A percentile compares a stretch with the other conserved stretches of the same genome.
Conservation (phyloP, 805 yeast species). For the Yarrowia keelungensis region DNA sequence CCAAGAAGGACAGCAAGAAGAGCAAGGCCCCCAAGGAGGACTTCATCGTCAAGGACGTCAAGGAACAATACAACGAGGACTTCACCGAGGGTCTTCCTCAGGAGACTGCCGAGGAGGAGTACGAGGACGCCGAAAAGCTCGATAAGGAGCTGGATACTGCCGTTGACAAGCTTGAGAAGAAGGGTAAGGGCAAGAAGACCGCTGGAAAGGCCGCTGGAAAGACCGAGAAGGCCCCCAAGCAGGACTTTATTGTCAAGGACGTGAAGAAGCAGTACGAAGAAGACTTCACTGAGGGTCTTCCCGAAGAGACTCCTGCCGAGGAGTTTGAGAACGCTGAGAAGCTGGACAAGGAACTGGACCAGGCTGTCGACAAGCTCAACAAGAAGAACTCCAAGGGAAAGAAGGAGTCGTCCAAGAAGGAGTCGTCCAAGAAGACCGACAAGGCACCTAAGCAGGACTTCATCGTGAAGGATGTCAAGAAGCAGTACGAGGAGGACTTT, state of each 20-base stretch:
- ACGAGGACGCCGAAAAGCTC: conserved; percentile 1
- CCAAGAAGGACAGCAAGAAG: conserved; percentile 34
- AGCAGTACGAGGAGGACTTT: conserved; percentile 23
- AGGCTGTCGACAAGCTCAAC: conserved; percentile 8
- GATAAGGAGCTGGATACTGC: conserved; percentile 5
- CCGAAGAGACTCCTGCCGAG: conserved; percentile 27
- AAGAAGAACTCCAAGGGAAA: neutral
- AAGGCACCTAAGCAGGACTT: too few species aligned
- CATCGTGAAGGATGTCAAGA: conserved; percentile 4
- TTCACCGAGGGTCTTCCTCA: neutral
- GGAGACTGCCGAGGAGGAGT: conserved; percentile 8
- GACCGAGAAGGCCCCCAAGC: conserved; percentile 40
- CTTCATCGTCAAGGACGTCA: conserved; percentile 7
- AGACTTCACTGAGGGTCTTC: conserved; percentile 4
- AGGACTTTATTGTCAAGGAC: conserved; percentile 37
- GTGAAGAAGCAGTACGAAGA: conserved; percentile 37
- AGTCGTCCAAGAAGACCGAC: too few species aligned
- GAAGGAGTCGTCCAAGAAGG: too few species aligned
- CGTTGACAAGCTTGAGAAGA: conserved; percentile 39
- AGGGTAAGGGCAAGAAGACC: conserved; percentile 40
- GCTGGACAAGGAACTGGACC: neutral
- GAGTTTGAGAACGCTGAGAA: conserved; percentile 7
- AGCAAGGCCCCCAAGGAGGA: neutral
- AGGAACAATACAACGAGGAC: conserved; percentile 6
- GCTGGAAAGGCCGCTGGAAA: neutral